Evolutionary conservation across 305 asterid genomes (phyloP), one percentile per base, ranked within the genome.

Genomic region (Solanum hybrid): DNA sequence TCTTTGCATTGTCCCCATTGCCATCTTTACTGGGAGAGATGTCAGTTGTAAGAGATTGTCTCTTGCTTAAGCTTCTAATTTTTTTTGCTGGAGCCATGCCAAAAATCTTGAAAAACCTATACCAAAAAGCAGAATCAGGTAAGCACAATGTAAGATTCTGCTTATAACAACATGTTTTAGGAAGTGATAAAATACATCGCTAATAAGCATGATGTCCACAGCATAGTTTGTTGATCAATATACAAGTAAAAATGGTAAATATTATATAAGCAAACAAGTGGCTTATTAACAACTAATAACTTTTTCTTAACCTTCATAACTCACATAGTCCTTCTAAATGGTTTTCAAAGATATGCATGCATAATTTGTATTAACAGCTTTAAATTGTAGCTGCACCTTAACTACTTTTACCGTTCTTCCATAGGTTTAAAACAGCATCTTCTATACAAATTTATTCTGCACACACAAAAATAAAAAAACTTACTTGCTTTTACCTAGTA

Each of bases 31-130:
- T 92, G 77, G 98, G 98, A 91, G 98, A 95, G 8, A 90, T 95
- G 79, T 97, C 97, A 72, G 91, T 84, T 85, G 90, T 72, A 92
- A 90, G 87, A 85, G 94, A 89, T 88, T 93, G 91, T 36, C 95
- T 95, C 94, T 92, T 95, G 87, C 94, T 95, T 92, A 93, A 91
- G 80, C 93, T 95, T 92, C 95, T 94, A 51, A 95, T 90, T 89
- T 96, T 97, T 95, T 97, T 95, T 89, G 94, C 36, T 4, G 99
- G 98, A 61, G 94, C 97, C 99, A 97, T 97, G 79, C 75, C 80
- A 12, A 87, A 89, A 90, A 90, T 79, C 89, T 89, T 83, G 79
- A 17, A 88, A 90, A 89, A 57, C 45, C 72, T 88, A 24, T 65
- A 65, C 29, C 24, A 37, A 36, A 73, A 22, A 2, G 45, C 41